These are phyloP conservation scores for Umbelopsis vinacea DNA, from an alignment of 192 early-diverging fungal genomes.

Conservation along the genomic window DNA sequence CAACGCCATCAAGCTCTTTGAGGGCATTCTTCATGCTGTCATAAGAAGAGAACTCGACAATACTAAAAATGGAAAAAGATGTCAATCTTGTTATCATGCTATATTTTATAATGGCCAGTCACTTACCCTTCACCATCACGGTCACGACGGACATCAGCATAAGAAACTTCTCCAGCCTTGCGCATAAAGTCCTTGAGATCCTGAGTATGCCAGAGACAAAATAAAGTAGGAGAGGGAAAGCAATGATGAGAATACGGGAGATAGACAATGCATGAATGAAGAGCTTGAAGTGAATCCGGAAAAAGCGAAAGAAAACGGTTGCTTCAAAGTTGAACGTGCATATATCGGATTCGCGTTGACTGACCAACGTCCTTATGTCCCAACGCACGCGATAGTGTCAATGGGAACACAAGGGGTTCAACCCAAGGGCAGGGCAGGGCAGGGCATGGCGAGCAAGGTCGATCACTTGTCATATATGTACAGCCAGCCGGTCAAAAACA, in stretches of 20 bases:
- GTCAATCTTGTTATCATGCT: not conserved
- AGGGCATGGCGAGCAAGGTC: too few species aligned
- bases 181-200: slow-evolving; percentile 97
- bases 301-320: not conserved
- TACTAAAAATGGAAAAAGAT: slow-evolving; percentile 50
- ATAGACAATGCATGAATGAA: slow-evolving; percentile 10
- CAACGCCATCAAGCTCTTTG: slow-evolving; percentile 78
- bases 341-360: too few species aligned
- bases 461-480: too few species aligned
- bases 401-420: too few species aligned
- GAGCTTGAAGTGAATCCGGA: not conserved
- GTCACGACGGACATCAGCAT: slow-evolving; percentile 86
- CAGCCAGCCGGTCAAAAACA: too few species aligned
- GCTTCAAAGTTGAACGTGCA: not conserved
- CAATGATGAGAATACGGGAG: slow-evolving; percentile 1
- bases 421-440: too few species aligned
- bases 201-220: slow-evolving; percentile 53
- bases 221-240: slow-evolving; percentile 23
- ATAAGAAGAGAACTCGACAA: slow-evolving; percentile 86
- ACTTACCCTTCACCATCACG: slow-evolving; percentile 80
- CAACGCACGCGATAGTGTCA: too few species aligned
- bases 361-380: too few species aligned
- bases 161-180: slow-evolving; percentile 92
- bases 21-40: slow-evolving; percentile 87
- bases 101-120: not conserved